Conservation (phyloP, 805 yeast genomes). For the Nematodospora valgi region DNA sequence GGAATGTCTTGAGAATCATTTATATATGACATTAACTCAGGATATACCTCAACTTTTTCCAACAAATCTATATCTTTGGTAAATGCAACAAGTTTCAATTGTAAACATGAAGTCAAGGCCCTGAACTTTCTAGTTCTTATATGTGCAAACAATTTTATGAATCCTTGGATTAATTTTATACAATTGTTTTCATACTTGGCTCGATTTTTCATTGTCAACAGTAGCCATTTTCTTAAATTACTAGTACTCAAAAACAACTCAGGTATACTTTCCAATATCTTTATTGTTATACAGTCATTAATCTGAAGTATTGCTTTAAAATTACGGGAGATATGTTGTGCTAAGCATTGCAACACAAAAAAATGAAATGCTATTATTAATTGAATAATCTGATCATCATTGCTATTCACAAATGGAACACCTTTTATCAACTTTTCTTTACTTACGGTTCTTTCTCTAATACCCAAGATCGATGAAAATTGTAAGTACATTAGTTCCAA, state of each 20-base stretch:
- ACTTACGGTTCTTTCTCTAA: neutral
- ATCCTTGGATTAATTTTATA: slow-evolving; percentile 24
- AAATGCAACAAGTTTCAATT: slow-evolving; percentile 12
- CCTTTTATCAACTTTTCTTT: slow-evolving; percentile 8
- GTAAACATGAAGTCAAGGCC: slow-evolving; percentile 8
- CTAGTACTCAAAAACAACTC: slow-evolving; percentile 15
- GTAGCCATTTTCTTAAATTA: slow-evolving; percentile 22
- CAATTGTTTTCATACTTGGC: slow-evolving; percentile 19
- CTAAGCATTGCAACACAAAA: slow-evolving; percentile 22
- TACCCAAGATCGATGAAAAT: neutral
- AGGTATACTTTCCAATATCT: slow-evolving; percentile 14
- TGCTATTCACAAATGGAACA: slow-evolving; percentile 8
- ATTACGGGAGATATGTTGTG: slow-evolving; percentile 20
- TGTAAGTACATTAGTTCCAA: slow-evolving; percentile 8
- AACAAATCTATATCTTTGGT: slow-evolving; percentile 7
- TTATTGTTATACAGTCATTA: slow-evolving; percentile 11
- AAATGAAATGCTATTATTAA: slow-evolving; percentile 25
- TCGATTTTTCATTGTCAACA: slow-evolving; percentile 7
- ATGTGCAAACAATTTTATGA: slow-evolving; percentile 16
- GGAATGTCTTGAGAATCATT: slow-evolving; percentile 7
- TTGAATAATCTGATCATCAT: slow-evolving; percentile 10
- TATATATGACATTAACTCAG: slow-evolving; percentile 6
- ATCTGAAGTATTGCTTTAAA: slow-evolving; percentile 11
- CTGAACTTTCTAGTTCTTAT: slow-evolving; percentile 10
- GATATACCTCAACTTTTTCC: slow-evolving; percentile 5